These are phyloP conservation scores for Curvularia sp. DNA, from an alignment of 2,329 filamentous ascomycete genomes.

Conservation along the genomic window DNA sequence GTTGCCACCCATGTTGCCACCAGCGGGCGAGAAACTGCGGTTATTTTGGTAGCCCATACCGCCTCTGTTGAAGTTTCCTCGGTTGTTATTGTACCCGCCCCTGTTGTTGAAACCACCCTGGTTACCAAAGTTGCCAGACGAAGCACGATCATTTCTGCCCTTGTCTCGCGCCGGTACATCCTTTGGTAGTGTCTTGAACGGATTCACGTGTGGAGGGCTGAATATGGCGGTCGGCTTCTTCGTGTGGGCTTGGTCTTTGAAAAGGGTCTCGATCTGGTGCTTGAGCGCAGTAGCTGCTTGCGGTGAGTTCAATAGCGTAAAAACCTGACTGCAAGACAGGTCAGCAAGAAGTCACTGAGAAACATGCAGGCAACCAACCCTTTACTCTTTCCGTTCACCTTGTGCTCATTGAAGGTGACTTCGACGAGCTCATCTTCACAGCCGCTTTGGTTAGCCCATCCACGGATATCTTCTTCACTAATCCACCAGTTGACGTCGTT, in stretches of 20 bases:
- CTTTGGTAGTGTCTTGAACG: slow-evolving; percentile 90
- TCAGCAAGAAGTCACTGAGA: slow-evolving; percentile 16
- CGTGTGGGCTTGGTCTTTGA: slow-evolving; percentile 62
- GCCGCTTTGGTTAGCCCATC: slow-evolving; percentile 80
- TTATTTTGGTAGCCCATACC: slow-evolving; percentile 47
- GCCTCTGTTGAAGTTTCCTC: slow-evolving; percentile 46
- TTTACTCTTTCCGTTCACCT: slow-evolving; percentile 98
- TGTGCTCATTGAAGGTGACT: slow-evolving; percentile 96
- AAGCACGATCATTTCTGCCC: slow-evolving; percentile 65
- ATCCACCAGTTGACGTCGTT: slow-evolving; percentile 97
- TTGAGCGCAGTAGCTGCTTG: slow-evolving; percentile 88
- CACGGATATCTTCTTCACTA: slow-evolving; percentile 86
- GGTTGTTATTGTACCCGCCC: slow-evolving; percentile 53
- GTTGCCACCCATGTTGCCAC: slow-evolving; percentile 49
- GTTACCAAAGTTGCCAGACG: slow-evolving; percentile 52
- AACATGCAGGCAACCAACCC: slow-evolving; percentile 66
- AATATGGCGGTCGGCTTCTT: slow-evolving; percentile 77
- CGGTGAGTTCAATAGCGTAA: slow-evolving; percentile 81
- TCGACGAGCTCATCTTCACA: slow-evolving; percentile 88
- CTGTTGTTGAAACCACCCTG: slow-evolving; percentile 56
- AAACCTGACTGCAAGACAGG: slow-evolving; percentile 67
- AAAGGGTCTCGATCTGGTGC: slow-evolving; percentile 74
- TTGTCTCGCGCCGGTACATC: slow-evolving; percentile 79
- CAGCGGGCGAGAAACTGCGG: slow-evolving; percentile 48
- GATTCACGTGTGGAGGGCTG: slow-evolving; percentile 78